Percentiles rank a stretch among this genome's conserved stretches.
Conservation (phyloP, 345 rosid species). For the Anastatica hierochuntica region DNA sequence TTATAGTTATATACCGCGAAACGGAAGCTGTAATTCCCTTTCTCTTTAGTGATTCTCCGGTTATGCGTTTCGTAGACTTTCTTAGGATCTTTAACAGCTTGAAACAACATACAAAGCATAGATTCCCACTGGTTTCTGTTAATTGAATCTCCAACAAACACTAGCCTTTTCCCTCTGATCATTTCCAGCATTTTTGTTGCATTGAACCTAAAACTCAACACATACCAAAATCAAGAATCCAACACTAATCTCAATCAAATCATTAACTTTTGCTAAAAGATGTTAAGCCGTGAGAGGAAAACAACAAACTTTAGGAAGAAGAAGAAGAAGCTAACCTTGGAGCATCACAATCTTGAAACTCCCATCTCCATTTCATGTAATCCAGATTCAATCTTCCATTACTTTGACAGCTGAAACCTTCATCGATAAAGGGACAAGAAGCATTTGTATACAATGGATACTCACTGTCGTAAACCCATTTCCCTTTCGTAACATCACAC, state of each 20-base stretch:
- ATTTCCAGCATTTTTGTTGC: slow-evolving; percentile 64
- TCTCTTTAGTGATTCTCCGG: slow-evolving; percentile 73
- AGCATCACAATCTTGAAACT: slow-evolving; percentile 56
- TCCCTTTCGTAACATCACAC: slow-evolving; percentile 66
- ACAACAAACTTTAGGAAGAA: not conserved
- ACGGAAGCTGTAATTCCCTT: slow-evolving; percentile 78
- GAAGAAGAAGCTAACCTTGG: slow-evolving; percentile 44
- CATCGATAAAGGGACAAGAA: slow-evolving; percentile 86
- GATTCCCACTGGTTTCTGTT: slow-evolving; percentile 98
- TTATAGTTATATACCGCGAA: slow-evolving; percentile 45
- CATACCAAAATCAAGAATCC: slow-evolving; percentile 4
- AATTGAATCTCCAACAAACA: slow-evolving; percentile 93
- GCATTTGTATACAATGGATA: slow-evolving; percentile 61
- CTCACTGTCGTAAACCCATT: slow-evolving; percentile 70
- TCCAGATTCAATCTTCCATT: slow-evolving; percentile 65
- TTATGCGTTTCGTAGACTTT: slow-evolving; percentile 77
- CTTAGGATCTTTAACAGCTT: slow-evolving; percentile 63
- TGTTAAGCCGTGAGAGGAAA: slow-evolving; percentile 7
- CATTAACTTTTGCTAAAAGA: too few species aligned
- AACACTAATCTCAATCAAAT: too few species aligned
- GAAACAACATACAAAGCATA: slow-evolving; percentile 73
- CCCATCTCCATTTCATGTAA: slow-evolving; percentile 88
- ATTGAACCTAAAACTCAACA: slow-evolving; percentile 52
- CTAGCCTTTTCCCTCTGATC: slow-evolving; percentile 81
- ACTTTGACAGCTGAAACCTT: slow-evolving; percentile 73